phyloP scores from a whole-genome alignment of 2,329 filamentous ascomycete species.

The Colletotrichum somersetense region DNA sequence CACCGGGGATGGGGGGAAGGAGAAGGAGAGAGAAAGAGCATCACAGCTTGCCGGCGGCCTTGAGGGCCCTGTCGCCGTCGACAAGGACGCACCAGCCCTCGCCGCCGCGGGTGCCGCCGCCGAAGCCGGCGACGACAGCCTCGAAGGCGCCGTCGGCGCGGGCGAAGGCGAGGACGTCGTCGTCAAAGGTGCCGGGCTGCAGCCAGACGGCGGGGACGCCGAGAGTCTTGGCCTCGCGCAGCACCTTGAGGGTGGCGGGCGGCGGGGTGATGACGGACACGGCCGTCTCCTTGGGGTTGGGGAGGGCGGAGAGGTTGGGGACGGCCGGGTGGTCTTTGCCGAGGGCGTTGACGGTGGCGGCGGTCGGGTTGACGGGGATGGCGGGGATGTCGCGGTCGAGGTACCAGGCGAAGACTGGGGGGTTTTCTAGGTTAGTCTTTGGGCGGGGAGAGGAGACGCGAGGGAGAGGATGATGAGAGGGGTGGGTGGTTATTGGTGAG shows the following conservation, averaged over 20 bases:
- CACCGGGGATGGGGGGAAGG: too few relatives aligned
- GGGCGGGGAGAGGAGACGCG: background rate
- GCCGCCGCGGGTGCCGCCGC: constrained; percentile 65
- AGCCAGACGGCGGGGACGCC: constrained; percentile 85
- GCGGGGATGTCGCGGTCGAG: constrained; percentile 79
- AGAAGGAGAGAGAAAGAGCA: background rate
- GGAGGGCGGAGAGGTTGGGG: constrained; percentile 73
- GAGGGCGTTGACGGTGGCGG: constrained; percentile 68
- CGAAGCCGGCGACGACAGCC: constrained; percentile 75
- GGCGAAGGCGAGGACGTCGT: constrained; percentile 79
- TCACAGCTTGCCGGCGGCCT: constrained; percentile 66
- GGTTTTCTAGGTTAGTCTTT: constrained; percentile 19
- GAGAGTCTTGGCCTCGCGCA: constrained; percentile 81
- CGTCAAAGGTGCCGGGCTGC: constrained; percentile 90
- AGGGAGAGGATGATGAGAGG: background rate
- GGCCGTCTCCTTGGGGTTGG: constrained; percentile 76
- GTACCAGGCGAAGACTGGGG: constrained; percentile 90
- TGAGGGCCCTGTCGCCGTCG: constrained; percentile 78
- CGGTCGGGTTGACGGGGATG: constrained; percentile 85
- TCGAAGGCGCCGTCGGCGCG: constrained; percentile 71
- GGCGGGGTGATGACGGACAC: constrained; percentile 92
- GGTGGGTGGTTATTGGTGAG: background rate
- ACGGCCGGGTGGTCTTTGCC: constrained; percentile 71
- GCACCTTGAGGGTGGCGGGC: constrained; percentile 76
- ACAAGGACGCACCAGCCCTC: constrained; percentile 92